Evolutionary conservation across 2,329 filamentous ascomycete genomes (phyloP).

Genomic region (Malbranchea cinnamomea): DNA sequence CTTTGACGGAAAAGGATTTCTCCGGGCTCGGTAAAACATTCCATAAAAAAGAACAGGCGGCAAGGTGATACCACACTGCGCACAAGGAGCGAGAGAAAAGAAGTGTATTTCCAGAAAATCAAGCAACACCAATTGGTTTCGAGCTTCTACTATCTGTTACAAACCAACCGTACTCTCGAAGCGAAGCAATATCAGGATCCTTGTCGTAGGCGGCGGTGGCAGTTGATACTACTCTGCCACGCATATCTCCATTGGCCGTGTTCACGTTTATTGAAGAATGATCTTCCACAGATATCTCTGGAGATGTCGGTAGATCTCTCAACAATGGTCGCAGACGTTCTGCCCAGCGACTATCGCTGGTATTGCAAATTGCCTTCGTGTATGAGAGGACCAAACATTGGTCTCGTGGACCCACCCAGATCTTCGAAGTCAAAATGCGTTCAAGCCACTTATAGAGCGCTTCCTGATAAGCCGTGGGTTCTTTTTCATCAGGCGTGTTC

Average conservation of each 20-base stretch:
- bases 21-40: too few species aligned
- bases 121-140: constrained; percentile 21
- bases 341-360: constrained; percentile 4
- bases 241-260: too few species aligned
- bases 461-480: constrained; percentile 27
- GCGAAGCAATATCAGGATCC: constrained; percentile 3
- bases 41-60: too few species aligned
- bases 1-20: too few species aligned
- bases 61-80: too few species aligned
- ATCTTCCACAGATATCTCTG: too few species aligned
- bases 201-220: background rate
- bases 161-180: constrained; percentile 10
- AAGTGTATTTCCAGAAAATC: too few species aligned
- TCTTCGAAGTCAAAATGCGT: constrained; percentile 29
- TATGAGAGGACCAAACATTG: constrained; percentile 19
- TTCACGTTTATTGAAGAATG: too few species aligned
- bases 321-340: constrained; percentile 1
- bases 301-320: background rate
- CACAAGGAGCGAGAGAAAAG: too few species aligned
- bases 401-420: constrained; percentile 20
- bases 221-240: too few species aligned
- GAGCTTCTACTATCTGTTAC: constrained; percentile 15
- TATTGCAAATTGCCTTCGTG: constrained; percentile 19
- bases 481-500: constrained; percentile 11
- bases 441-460: constrained; percentile 35